Conservation (phyloP, 495 filamentous ascomycete species). For the Xylaria acuta region DNA sequence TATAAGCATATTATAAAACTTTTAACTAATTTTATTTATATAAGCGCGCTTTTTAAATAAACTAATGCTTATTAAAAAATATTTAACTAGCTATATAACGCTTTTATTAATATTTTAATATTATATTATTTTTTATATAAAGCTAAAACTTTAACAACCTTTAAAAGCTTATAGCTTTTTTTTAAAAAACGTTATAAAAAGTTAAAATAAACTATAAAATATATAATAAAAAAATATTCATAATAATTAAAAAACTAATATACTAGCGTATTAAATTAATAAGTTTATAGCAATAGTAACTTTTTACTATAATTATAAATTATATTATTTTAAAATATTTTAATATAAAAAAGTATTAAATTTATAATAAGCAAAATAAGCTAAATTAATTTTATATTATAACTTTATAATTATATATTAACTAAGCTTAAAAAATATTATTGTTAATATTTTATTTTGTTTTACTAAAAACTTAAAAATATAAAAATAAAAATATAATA, state of each 20-base stretch:
- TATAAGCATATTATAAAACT: constrained; percentile 21
- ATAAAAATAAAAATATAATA: too few species aligned
- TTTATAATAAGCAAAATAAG: neutral
- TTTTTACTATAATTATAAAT: constrained; percentile 8
- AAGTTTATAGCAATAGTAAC: neutral
- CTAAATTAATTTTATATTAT: constrained; percentile 10
- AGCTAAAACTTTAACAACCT: neutral
- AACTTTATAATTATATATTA: constrained; percentile 12
- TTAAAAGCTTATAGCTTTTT: too few species aligned
- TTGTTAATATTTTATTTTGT: neutral
- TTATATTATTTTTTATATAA: neutral
- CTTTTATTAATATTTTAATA: too few species aligned
- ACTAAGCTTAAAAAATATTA: neutral
- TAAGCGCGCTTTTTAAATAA: too few species aligned
- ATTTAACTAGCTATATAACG: too few species aligned
- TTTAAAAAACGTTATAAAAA: too few species aligned
- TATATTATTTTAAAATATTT: constrained; percentile 8
- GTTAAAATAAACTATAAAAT: too few species aligned
- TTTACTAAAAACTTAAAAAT: too few species aligned
- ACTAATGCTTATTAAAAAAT: too few species aligned
- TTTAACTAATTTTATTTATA: neutral
- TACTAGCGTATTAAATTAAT: too few species aligned
- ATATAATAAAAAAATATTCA: too few species aligned
- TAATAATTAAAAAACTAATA: too few species aligned
- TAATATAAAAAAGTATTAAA: neutral